Percentiles rank a stretch among this genome's conserved stretches.
phyloP scores from a whole-genome alignment of 305 asterid species.

The Galium porrigens region DNA sequence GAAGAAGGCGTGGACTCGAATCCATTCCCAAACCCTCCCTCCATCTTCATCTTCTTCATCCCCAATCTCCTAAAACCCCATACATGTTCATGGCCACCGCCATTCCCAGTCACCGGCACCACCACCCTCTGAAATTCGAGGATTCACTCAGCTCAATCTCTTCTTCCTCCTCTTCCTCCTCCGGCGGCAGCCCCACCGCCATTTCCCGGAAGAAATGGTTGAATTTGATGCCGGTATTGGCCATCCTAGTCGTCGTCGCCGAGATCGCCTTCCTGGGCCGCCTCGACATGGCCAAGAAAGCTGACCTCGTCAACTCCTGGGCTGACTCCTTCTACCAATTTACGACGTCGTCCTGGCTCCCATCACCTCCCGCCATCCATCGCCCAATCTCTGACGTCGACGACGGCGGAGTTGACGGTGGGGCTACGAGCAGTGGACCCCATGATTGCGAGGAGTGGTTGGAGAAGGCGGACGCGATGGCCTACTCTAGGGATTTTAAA shows the following conservation, averaged over 20 bases:
- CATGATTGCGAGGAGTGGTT: slow-evolving; percentile 53
- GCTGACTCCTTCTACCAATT: slow-evolving; percentile 67
- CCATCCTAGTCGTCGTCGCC: slow-evolving; percentile 53
- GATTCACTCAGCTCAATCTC: slow-evolving; percentile 22
- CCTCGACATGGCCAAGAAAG: slow-evolving; percentile 62
- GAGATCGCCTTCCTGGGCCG: slow-evolving; percentile 71
- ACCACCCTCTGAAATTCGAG: slow-evolving; percentile 27
- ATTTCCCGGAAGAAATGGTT: slow-evolving; percentile 50
- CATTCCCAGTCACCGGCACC: slow-evolving; percentile 41
- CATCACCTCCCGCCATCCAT: neutral
- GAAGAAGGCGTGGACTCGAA: neutral
- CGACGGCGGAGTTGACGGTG: slow-evolving; percentile 16
- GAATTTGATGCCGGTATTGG: slow-evolving; percentile 44
- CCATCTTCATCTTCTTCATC: neutral
- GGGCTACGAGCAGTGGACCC: neutral
- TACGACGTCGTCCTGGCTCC: slow-evolving; percentile 25
- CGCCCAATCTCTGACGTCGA: neutral
- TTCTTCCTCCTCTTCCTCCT: slow-evolving; percentile 28
- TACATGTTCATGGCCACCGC: slow-evolving; percentile 14
- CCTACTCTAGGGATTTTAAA: slow-evolving; percentile 57
- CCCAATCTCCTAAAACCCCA: neutral
- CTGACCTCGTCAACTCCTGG: slow-evolving; percentile 70
- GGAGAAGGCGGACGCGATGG: slow-evolving; percentile 58
- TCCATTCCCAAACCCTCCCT: neutral
- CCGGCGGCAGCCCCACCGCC: neutral